Conservation (phyloP, 495 filamentous ascomycete species). For the Xylaria cubensis region DNA sequence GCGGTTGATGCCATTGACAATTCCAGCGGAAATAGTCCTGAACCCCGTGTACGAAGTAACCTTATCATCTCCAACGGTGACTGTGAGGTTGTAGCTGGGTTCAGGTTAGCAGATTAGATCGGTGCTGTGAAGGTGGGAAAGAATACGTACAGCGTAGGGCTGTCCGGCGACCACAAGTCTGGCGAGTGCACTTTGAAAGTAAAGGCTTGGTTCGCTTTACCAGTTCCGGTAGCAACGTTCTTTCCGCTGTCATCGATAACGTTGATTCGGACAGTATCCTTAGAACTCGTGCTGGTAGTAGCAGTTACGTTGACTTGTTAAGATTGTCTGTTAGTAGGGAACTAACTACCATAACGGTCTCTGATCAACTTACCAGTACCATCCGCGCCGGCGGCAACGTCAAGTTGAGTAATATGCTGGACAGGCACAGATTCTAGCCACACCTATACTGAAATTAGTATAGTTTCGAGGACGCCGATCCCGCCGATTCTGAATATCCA, state of each 20-base stretch:
- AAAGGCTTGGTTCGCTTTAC: conserved; percentile 55
- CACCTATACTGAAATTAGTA: conserved; percentile 38
- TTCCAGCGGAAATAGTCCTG: conserved; percentile 62
- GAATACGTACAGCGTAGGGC: conserved; percentile 55
- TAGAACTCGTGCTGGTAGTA: conserved; percentile 38
- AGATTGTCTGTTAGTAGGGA: background rate
- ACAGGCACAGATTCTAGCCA: conserved; percentile 68
- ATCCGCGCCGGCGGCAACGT: conserved; percentile 64
- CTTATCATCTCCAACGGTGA: conserved; percentile 61
- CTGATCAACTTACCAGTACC: conserved; percentile 56
- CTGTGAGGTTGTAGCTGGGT: conserved; percentile 61
- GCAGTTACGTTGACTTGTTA: conserved; percentile 58
- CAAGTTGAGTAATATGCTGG: conserved; percentile 61
- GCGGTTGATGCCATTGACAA: conserved; percentile 64
- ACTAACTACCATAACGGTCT: background rate
- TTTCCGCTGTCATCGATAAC: conserved; percentile 51
- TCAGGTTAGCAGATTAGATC: conserved; percentile 5
- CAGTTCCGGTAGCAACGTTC: conserved; percentile 38
- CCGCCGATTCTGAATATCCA: too few relatives aligned
- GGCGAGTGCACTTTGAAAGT: conserved; percentile 57
- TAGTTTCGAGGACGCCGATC: background rate
- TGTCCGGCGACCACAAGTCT: conserved; percentile 65
- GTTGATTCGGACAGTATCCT: conserved; percentile 44
- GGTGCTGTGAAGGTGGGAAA: too few relatives aligned
- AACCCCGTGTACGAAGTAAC: conserved; percentile 71